Conservation (phyloP, 768 basidiomycete species). For the Pisolithus orientalis region DNA sequence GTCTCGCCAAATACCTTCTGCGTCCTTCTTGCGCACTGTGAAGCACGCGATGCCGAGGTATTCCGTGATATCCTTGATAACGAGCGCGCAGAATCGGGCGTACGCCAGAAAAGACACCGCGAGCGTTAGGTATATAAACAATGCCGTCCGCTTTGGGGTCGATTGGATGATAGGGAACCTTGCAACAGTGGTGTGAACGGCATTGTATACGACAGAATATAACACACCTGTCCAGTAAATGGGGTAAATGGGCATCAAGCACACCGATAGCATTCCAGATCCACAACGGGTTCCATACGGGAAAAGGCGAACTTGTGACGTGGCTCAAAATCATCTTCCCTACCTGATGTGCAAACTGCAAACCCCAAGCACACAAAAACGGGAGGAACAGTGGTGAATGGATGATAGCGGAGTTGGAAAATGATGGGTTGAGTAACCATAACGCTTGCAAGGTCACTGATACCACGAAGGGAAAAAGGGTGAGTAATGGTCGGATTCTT, state of each 20-base stretch:
- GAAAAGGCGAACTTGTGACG: constrained; percentile 78
- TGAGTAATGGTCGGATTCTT: constrained; percentile 52
- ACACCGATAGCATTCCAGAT: constrained; percentile 72
- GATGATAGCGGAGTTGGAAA: constrained; percentile 60
- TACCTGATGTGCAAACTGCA: constrained; percentile 86
- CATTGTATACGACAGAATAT: constrained; percentile 1
- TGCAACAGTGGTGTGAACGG: constrained; percentile 2
- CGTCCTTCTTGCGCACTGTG: constrained; percentile 82
- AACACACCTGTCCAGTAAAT: constrained; percentile 59
- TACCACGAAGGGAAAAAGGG: constrained; percentile 74
- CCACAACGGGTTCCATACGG: constrained; percentile 85
- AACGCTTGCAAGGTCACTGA: constrained; percentile 65
- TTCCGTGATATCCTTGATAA: constrained; percentile 83
- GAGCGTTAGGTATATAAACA: constrained; percentile 72
- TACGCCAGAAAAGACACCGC: constrained; percentile 64
- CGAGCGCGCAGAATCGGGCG: constrained; percentile 71
- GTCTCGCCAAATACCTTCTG: constrained; percentile 52
- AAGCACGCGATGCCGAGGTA: constrained; percentile 94
- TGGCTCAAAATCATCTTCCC: constrained; percentile 92
- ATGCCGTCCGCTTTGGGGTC: constrained; percentile 50
- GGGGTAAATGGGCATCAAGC: constrained; percentile 74
- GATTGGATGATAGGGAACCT: constrained; percentile 72
- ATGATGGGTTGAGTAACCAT: constrained; percentile 73
- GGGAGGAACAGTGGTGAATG: constrained; percentile 76
- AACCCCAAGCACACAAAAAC: constrained; percentile 90